These are phyloP conservation scores for Vigna mungo DNA, from an alignment of 306 rosid genomes.

Conservation along the genomic window DNA sequence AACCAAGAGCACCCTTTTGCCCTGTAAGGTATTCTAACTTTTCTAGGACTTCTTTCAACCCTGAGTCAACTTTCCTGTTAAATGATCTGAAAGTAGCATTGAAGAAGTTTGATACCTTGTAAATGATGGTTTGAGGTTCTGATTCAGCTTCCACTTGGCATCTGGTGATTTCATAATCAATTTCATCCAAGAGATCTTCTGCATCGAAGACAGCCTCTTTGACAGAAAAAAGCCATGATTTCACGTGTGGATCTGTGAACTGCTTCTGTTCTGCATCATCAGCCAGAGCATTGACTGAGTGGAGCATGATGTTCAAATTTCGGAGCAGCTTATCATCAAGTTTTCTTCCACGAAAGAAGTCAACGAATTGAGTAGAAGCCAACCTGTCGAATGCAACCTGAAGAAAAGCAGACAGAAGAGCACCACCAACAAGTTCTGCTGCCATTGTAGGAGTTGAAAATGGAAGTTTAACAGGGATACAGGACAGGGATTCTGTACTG, in stretches of 20 bases:
- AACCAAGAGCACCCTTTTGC: no score
- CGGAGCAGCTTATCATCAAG: no score
- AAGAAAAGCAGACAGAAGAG: constrained; percentile 20
- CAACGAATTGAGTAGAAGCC: not conserved
- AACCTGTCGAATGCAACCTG: not conserved
- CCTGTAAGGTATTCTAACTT: not conserved
- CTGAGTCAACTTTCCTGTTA: not conserved
- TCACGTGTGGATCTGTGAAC: not conserved
- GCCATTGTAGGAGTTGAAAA: not conserved
- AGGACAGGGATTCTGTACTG: no score
- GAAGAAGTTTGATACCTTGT: not conserved
- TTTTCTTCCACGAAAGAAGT: not conserved
- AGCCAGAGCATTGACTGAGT: not conserved
- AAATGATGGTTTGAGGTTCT: not conserved
- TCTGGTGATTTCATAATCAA: not conserved
- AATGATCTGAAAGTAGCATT: not conserved
- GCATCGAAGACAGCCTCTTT: not conserved
- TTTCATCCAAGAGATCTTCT: not conserved
- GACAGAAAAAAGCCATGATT: not conserved
- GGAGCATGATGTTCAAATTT: not conserved
- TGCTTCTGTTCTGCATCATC: not conserved
- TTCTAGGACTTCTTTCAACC: not conserved
- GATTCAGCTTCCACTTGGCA: not conserved
- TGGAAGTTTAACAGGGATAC: no score
- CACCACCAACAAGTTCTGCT: not conserved